Base-by-base conservation (phyloP, 2,329 filamentous ascomycete species). In the Xylaria sp. region DNA sequence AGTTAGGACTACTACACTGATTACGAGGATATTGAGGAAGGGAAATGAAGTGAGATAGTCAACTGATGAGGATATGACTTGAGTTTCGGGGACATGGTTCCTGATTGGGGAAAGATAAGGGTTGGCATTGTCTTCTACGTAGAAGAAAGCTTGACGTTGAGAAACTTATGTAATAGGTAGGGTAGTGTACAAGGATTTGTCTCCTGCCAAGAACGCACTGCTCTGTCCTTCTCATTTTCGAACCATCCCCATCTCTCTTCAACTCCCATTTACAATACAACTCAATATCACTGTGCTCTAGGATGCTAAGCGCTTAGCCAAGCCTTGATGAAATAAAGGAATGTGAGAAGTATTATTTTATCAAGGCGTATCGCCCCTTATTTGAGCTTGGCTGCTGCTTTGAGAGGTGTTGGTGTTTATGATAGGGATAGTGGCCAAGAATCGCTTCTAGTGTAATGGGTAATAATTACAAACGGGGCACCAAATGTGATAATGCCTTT, bases 161-260 rank as follows among this genome's bases (percentile, higher is more conserved):
- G 29, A 13, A 25, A 44, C 8, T 68, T 68, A 68, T 57, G 57
- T 68, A 68, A 68, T 60, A 42, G 23, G 13, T n/a, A n/a, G n/a
- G n/a, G n/a, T n/a, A n/a, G n/a, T n/a, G 5, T 25, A 29, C 61
- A 65, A 42, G 66, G 61, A 50, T 44, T 47, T 9, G 32, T 44
- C 61, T 47, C 57, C 50, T 68, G 66, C 66, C 66, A 68, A 68
- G 66, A 54, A 18, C 65, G 61, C 61, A 16, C 40, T 61, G 66
- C n/a, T 65, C 66, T 50, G 37, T 35, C 32, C 8, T 35, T 23
- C 8, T 68, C 57, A 57, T 50, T 44, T 66, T 60, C 54, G 21
- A 61, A 25, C 12, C 6, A 16, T 60, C 50, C 13, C 61, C 66
- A 58, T 66, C 40, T 2, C 44, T 63, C 44, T 21, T 25, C 21